Evolutionary conservation across 305 asterid species (phyloP).

Genomic region (Fraxinus velutina): DNA sequence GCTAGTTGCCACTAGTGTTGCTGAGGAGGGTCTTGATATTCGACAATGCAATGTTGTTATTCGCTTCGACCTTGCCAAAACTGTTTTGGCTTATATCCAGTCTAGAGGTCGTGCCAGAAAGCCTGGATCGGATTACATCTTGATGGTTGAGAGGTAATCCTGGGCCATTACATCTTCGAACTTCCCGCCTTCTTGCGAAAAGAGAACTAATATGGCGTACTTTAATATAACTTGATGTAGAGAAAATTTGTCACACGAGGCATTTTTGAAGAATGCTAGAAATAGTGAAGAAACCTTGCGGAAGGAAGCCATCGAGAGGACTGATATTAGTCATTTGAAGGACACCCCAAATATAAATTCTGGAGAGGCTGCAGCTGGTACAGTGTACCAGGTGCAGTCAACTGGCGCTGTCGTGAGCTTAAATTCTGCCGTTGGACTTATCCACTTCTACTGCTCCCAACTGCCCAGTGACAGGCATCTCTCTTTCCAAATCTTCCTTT

Average conservation of each 20-base stretch:
- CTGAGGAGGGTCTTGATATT: conserved; percentile 99
- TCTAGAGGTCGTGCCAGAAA: conserved; percentile 99
- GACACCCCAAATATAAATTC: conserved; percentile 53
- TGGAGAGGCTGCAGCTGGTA: conserved; percentile 54
- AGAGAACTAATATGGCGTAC: conserved; percentile 19
- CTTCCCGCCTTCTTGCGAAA: conserved; percentile 18
- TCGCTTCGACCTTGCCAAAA: conserved; percentile 98
- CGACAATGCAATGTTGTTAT: conserved; percentile 99
- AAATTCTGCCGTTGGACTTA: conserved; percentile 96
- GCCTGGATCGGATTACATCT: conserved; percentile 98
- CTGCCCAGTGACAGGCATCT: conserved; percentile 93
- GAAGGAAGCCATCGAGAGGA: conserved; percentile 97
- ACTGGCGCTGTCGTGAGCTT: conserved; percentile 99
- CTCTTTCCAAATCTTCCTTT: conserved; percentile 20
- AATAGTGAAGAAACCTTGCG: conserved; percentile 97
- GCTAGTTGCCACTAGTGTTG: conserved; percentile 99
- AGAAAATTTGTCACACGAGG: conserved; percentile 79
- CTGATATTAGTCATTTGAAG: conserved; percentile 91
- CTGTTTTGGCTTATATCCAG: conserved; percentile 96
- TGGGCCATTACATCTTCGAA: conserved; percentile 9
- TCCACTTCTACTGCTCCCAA: conserved; percentile 98
- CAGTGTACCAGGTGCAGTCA: conserved; percentile 88
- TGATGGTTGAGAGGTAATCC: conserved; percentile 96
- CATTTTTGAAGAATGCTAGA: conserved; percentile 92
- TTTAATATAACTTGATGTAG: conserved; percentile 41